phyloP scores from a whole-genome alignment of 257 asterid genomes.

The Scutellaria minor region DNA sequence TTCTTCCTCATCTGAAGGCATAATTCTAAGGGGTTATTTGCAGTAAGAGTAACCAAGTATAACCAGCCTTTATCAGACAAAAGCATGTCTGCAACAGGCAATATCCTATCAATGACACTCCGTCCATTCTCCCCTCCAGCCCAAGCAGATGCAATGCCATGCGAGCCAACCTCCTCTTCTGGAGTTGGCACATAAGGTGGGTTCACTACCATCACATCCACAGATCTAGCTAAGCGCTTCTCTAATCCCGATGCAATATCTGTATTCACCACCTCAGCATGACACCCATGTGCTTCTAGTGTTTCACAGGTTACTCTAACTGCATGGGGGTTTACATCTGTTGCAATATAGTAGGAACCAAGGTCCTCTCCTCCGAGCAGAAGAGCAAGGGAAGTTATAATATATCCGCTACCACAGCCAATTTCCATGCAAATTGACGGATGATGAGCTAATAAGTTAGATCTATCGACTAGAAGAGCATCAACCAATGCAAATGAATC shows the following conservation, averaged over 20 bases:
- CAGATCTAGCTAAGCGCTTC: conserved; percentile 57
- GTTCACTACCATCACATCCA: conserved; percentile 90
- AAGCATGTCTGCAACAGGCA: conserved; percentile 79
- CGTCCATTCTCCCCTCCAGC: conserved; percentile 95
- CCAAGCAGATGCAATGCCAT: conserved; percentile 87
- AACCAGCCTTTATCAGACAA: conserved; percentile 91
- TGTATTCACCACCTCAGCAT: conserved; percentile 71
- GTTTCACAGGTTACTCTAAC: conserved; percentile 67
- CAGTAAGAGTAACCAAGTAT: conserved; percentile 72
- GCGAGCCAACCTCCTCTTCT: conserved; percentile 86
- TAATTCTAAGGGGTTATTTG: conserved; percentile 71
- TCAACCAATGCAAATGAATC: conserved; percentile 93
- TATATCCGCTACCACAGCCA: conserved; percentile 96
- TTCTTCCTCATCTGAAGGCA: conserved; percentile 83
- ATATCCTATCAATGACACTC: conserved; percentile 77
- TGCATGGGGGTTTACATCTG: conserved; percentile 88
- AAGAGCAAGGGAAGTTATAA: conserved; percentile 84
- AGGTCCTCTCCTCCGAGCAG: conserved; percentile 56
- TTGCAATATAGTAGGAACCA: conserved; percentile 61
- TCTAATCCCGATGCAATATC: conserved; percentile 77
- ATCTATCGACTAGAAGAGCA: conserved; percentile 87
- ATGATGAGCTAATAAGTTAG: conserved; percentile 60
- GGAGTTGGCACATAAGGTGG: conserved; percentile 99
- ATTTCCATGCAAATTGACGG: conserved; percentile 87
- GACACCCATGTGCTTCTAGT: conserved; percentile 69